phyloP scores from a whole-genome alignment of 2,329 filamentous ascomycete genomes.

The Epichloe elymi region DNA sequence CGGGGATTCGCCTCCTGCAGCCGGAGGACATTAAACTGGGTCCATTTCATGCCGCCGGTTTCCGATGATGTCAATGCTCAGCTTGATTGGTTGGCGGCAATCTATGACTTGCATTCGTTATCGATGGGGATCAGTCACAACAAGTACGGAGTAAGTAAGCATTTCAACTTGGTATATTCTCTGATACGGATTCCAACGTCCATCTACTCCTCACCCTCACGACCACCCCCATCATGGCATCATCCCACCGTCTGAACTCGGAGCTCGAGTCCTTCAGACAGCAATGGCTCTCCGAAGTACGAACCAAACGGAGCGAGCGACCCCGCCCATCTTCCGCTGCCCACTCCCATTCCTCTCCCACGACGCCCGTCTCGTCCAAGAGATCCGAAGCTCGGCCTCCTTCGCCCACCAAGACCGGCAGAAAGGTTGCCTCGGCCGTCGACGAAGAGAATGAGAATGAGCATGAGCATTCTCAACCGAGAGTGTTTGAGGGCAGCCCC shows the following conservation, averaged over 20 bases:
- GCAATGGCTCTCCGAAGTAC: conserved; percentile 78
- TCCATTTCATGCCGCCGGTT: conserved; percentile 2
- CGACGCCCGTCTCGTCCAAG: not conserved
- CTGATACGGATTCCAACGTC: not conserved
- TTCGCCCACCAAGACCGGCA: not conserved
- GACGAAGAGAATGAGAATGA: conserved; percentile 7
- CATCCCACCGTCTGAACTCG: conserved; percentile 29
- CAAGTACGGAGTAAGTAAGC: not conserved
- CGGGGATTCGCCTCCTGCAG: not conserved
- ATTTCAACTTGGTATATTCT: not conserved
- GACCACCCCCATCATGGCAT: conserved; percentile 3
- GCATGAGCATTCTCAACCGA: conserved; percentile 4
- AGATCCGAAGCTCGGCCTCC: not conserved
- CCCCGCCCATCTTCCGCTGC: not conserved
- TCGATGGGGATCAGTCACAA: not conserved
- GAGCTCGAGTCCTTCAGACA: conserved; percentile 78
- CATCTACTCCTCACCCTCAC: not conserved
- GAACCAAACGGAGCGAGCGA: conserved; percentile 17
- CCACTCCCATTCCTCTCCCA: not conserved
- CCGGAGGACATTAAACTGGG: conserved; percentile 4
- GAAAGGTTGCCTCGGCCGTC: not conserved
- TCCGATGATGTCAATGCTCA: conserved; percentile 6
- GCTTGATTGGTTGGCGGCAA: conserved; percentile 3
- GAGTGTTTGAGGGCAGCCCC: conserved; percentile 8
- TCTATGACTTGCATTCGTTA: not conserved